Percentiles rank a stretch among this genome's conserved stretches.
Conservation (phyloP, 768 basidiomycete genomes). For the Mycena leptocephala region DNA sequence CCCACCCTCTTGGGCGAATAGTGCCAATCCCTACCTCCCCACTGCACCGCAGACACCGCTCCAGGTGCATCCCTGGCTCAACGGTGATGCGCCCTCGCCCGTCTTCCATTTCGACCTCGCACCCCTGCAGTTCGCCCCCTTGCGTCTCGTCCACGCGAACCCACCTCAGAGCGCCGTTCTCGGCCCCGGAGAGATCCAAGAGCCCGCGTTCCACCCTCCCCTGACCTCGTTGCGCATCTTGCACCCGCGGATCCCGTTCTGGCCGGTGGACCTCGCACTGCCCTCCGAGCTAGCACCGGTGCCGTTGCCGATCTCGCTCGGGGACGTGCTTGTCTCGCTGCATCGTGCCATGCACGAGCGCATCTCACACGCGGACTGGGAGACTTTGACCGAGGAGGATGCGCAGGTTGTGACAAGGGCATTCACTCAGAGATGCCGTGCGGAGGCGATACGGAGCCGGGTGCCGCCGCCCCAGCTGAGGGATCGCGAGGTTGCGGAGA, state of each 20-base stretch:
- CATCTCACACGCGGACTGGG: conserved; percentile 33
- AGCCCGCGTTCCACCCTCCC: conserved; percentile 57
- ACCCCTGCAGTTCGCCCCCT: conserved; percentile 35
- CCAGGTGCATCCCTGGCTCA: background rate
- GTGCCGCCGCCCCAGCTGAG: conserved; percentile 47
- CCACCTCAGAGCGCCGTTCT: background rate
- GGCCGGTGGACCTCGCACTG: conserved; percentile 56
- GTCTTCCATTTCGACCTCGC: conserved; percentile 59
- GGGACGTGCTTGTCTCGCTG: conserved; percentile 24
- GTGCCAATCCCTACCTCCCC: background rate
- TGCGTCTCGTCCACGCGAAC: conserved; percentile 1
- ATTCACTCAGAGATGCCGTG: conserved; percentile 43
- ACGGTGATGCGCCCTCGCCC: conserved; percentile 32
- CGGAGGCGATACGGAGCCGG: conserved; percentile 56
- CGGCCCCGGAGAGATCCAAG: background rate
- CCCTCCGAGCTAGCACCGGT: background rate
- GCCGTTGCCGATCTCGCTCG: conserved; percentile 10
- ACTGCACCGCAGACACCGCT: background rate
- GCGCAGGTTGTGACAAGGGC: conserved; percentile 51
- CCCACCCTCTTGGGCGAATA: background rate
- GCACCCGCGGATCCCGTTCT: conserved; percentile 56
- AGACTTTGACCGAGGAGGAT: background rate
- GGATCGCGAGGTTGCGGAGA: conserved; percentile 48
- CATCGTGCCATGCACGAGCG: conserved; percentile 30
- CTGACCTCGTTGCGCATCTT: conserved; percentile 57